These are phyloP conservation scores for Solanum chmielewskii DNA, from an alignment of 257 asterid genomes.

Conservation along the genomic window DNA sequence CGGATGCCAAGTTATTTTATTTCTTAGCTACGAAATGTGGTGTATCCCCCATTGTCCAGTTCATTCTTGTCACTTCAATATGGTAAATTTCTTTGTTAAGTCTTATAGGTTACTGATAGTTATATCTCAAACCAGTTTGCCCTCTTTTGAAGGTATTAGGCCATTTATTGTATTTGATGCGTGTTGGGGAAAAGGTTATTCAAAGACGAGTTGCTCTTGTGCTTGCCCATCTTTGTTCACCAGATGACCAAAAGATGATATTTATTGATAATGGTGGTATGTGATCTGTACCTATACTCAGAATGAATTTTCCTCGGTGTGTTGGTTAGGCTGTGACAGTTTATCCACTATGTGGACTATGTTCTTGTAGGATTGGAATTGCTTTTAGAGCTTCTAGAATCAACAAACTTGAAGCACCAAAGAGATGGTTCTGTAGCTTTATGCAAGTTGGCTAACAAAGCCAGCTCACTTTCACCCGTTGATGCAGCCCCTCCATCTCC, in stretches of 20 bases:
- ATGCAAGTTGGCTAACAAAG: conserved; percentile 71
- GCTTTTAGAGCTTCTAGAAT: conserved; percentile 82
- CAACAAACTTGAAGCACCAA: conserved; percentile 56
- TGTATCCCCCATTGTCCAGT: neutral
- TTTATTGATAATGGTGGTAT: conserved; percentile 75
- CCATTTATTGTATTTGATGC: conserved; percentile 85
- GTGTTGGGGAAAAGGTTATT: conserved; percentile 53
- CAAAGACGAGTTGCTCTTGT: conserved; percentile 85
- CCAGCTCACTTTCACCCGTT: conserved; percentile 64
- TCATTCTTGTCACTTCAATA: neutral
- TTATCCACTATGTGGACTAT: neutral
- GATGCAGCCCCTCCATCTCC: conserved; percentile 99
- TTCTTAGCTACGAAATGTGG: neutral
- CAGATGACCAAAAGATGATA: conserved; percentile 73
- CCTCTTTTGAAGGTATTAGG: conserved; percentile 54
- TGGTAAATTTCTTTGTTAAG: neutral
- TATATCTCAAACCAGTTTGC: neutral
- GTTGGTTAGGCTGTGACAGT: neutral
- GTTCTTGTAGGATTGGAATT: conserved; percentile 49
- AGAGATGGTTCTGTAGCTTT: conserved; percentile 74
- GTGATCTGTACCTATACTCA: neutral
- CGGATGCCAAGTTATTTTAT: neutral
- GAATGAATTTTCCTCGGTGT: neutral
- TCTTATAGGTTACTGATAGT: neutral
- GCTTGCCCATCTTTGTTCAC: conserved; percentile 90